phyloP scores from a whole-genome alignment of 1,284 basidiomycete genomes.

The Rhizopogon hawkerae region DNA sequence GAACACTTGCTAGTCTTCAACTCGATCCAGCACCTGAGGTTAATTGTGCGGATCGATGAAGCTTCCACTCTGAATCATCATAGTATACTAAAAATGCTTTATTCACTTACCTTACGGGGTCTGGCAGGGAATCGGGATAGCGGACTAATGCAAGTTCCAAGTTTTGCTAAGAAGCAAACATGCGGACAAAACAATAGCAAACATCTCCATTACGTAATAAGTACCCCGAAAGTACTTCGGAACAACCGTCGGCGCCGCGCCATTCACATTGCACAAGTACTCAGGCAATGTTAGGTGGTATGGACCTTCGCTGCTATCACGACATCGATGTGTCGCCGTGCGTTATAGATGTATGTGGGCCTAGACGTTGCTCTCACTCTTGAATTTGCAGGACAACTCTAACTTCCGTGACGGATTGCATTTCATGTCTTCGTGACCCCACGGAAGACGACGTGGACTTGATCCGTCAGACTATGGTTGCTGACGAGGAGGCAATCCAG shows the following conservation, averaged over 20 bases:
- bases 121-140: not conserved
- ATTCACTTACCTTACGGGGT: slow-evolving; percentile 8
- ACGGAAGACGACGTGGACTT: slow-evolving; percentile 25
- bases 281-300: too few species aligned
- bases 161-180: too few species aligned
- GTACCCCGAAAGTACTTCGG: too few species aligned
- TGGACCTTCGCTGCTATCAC: slow-evolving; percentile 6
- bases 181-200: slow-evolving; percentile 2
- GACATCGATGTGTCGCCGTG: not conserved
- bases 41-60: slow-evolving; percentile 49
- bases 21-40: slow-evolving; percentile 42
- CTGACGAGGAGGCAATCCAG: slow-evolving; percentile 35
- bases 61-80: slow-evolving; percentile 88
- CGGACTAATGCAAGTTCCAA: too few species aligned
- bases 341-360: not conserved
- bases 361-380: not conserved
- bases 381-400: not conserved
- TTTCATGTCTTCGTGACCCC: slow-evolving; percentile 17
- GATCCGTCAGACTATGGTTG: slow-evolving; percentile 27
- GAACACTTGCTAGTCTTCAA: slow-evolving; percentile 70
- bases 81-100: slow-evolving; percentile 13
- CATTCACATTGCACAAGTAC: too few species aligned
- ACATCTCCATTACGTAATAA: not conserved
- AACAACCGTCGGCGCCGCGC: too few species aligned
- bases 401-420: slow-evolving; percentile 2